Percentiles rank a stretch among this genome's conserved stretches.
phyloP scores from a whole-genome alignment of 2,329 filamentous ascomycete species.

The Hypoxylon sp. region DNA sequence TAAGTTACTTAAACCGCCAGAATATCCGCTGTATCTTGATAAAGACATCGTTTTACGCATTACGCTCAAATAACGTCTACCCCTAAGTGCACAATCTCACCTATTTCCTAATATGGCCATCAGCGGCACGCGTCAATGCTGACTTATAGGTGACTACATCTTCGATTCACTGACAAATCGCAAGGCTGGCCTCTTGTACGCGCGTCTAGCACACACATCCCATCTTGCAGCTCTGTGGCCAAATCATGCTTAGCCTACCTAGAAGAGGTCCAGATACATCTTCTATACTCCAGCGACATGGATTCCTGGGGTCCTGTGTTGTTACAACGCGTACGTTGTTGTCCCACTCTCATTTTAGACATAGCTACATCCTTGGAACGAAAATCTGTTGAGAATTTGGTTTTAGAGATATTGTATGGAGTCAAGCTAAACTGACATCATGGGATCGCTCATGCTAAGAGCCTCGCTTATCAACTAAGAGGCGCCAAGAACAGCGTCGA shows the following conservation, averaged over 20 bases:
- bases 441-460: not conserved
- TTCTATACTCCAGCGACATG: not conserved
- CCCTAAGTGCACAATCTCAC: not conserved
- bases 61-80: not conserved
- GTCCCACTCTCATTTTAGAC: too few relatives aligned
- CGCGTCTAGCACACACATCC: not conserved
- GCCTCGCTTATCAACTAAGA: not conserved
- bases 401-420: not conserved
- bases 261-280: not conserved
- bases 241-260: constrained; percentile 3
- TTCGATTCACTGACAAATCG: constrained; percentile 5
- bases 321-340: not conserved
- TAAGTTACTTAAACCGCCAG: too few relatives aligned
- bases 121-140: not conserved
- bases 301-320: not conserved
- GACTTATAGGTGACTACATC: not conserved
- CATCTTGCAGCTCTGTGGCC: constrained; percentile 16
- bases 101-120: not conserved
- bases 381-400: not conserved
- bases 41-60: not conserved
- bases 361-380: not conserved
- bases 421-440: not conserved
- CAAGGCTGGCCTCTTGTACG: not conserved
- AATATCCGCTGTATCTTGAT: not conserved
- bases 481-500: not conserved